Conservation (phyloP, 140 eudicot species). For the Bidens hawaiensis region DNA sequence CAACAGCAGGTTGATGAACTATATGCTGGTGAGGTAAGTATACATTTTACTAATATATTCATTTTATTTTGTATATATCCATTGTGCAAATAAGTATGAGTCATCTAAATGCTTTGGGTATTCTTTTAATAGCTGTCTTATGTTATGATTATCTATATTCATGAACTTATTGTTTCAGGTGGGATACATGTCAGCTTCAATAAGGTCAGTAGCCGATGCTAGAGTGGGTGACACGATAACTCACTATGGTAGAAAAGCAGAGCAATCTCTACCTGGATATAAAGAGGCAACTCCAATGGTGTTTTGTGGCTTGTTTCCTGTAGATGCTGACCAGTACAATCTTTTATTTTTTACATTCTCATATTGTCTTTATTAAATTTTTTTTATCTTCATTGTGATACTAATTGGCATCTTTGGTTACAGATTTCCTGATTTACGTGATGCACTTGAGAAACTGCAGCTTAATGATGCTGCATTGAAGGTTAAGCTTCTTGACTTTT, state of each 20-base stretch:
- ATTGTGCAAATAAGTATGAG: constrained; percentile 2
- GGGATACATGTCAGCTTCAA: constrained; percentile 93
- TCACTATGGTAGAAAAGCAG: constrained; percentile 71
- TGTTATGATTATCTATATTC: background rate
- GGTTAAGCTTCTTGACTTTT: constrained; percentile 33
- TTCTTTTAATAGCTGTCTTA: constrained; percentile 9
- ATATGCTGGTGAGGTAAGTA: constrained; percentile 92
- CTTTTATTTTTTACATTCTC: constrained; percentile 10
- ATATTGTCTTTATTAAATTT: no score
- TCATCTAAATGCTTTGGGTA: background rate
- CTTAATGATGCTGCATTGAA: constrained; percentile 95
- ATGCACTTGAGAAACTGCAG: constrained; percentile 90
- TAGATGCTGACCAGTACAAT: constrained; percentile 86
- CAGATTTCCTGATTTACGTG: constrained; percentile 89
- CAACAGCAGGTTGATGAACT: constrained; percentile 88
- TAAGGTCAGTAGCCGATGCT: constrained; percentile 98
- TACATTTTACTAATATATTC: constrained; percentile 7
- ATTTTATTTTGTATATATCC: background rate
- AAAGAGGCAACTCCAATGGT: constrained; percentile 98
- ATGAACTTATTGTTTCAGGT: constrained; percentile 47
- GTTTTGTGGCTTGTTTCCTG: constrained; percentile 95
- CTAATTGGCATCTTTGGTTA: constrained; percentile 6
- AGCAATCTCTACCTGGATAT: constrained; percentile 84
- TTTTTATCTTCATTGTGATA: constrained; percentile 6
- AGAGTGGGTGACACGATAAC: constrained; percentile 99